phyloP scores from a whole-genome alignment of 176 grass and related monocot species.

The Carex littledalei region DNA sequence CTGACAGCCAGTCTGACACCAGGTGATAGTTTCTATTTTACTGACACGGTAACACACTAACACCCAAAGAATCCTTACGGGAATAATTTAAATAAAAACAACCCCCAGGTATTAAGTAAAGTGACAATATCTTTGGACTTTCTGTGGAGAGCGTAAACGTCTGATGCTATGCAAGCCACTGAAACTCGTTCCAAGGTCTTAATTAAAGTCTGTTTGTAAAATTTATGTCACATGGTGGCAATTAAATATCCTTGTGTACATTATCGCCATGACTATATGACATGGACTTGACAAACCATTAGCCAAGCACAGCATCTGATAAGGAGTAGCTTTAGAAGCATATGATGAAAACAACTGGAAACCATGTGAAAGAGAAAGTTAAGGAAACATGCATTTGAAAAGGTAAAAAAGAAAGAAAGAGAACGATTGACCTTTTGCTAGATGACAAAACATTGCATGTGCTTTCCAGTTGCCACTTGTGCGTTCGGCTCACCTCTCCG shows the following conservation, averaged over 20 bases:
- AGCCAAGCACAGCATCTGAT: not conserved
- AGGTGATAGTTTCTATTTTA: not conserved
- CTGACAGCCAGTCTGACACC: conserved; percentile 16
- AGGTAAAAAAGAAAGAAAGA: not conserved
- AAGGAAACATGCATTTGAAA: not conserved
- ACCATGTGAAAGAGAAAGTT: not conserved
- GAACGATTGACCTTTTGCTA: not conserved
- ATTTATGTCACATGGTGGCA: not conserved
- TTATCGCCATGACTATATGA: not conserved
- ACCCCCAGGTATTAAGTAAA: not conserved
- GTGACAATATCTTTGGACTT: not conserved
- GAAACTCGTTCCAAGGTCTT: no score
- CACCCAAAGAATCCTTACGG: not conserved
- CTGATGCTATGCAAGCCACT: not conserved
- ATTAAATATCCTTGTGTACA: no score
- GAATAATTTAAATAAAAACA: not conserved
- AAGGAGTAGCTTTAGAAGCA: not conserved
- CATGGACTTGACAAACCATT: not conserved
- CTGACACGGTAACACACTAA: not conserved
- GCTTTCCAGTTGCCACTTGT: not conserved
- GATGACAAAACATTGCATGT: conserved; percentile 6
- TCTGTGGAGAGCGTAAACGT: not conserved
- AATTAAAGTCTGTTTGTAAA: not conserved
- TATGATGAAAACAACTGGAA: not conserved
- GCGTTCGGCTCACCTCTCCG: not conserved